Percentiles rank a stretch among this genome's conserved stretches.
These are phyloP conservation scores for Suillus lakei DNA, from an alignment of 768 basidiomycete genomes.

Conservation along the genomic window DNA sequence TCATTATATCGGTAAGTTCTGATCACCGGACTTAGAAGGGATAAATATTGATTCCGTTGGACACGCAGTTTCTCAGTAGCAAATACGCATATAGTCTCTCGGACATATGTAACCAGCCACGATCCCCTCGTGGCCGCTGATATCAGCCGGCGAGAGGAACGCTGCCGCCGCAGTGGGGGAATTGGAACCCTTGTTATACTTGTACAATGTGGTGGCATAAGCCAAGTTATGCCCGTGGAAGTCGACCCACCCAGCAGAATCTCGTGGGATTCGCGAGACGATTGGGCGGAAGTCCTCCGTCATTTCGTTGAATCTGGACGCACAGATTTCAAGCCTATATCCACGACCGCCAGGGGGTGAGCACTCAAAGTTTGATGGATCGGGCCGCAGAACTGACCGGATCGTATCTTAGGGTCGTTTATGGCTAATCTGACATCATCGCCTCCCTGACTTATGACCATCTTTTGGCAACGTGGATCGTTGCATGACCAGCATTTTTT, in stretches of 20 bases:
- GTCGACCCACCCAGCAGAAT: constrained; percentile 80
- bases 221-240: constrained; percentile 87
- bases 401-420: constrained; percentile 41
- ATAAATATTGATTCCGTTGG: constrained; percentile 13
- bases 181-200: constrained; percentile 78
- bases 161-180: constrained; percentile 75
- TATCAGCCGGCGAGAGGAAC: constrained; percentile 79
- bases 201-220: constrained; percentile 75
- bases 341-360: constrained; percentile 75
- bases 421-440: constrained; percentile 38
- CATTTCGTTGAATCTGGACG: constrained; percentile 77
- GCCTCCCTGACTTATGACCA: constrained; percentile 12
- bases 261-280: constrained; percentile 74
- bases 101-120: constrained; percentile 63
- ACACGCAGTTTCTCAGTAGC: constrained; percentile 66
- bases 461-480: constrained; percentile 34
- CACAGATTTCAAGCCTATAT: constrained; percentile 84
- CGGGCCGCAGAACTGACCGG: constrained; percentile 12
- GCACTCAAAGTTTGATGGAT: constrained; percentile 27
- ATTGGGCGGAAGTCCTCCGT: constrained; percentile 71
- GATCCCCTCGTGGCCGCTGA: constrained; percentile 79
- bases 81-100: constrained; percentile 71
- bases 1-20: constrained; percentile 64
- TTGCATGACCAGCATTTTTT: constrained; percentile 21
- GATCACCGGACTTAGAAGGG: constrained; percentile 12